A percentile compares a stretch with the other conserved stretches of the same genome.
phyloP scores from a whole-genome alignment of 2,329 filamentous ascomycete genomes.

The Aphanocladium album region DNA sequence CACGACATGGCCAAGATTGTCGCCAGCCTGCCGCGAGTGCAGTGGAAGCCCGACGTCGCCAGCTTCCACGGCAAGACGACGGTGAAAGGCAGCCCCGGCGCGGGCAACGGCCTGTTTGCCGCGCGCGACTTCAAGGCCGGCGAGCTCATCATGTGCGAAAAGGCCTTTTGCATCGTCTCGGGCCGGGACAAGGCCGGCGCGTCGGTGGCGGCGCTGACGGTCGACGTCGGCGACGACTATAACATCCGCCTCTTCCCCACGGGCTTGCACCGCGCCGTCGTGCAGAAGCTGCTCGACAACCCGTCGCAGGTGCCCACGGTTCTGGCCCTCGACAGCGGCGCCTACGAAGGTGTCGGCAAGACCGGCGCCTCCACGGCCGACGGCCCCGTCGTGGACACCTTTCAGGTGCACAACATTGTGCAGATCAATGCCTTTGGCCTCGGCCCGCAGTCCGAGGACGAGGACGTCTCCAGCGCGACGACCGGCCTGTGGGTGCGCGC shows the following conservation, averaged over 20 bases:
- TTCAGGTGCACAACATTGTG: slow-evolving; percentile 29
- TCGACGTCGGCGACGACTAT: slow-evolving; percentile 25
- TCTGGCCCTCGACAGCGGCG: slow-evolving; percentile 21
- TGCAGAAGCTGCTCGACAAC: slow-evolving; percentile 24
- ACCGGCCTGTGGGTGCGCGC: slow-evolving; percentile 35
- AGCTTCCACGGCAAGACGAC: slow-evolving; percentile 23
- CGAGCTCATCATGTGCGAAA: slow-evolving; percentile 31
- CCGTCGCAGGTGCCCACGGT: slow-evolving; percentile 20
- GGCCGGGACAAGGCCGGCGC: slow-evolving; percentile 22
- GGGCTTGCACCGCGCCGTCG: slow-evolving; percentile 25
- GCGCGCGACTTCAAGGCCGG: slow-evolving; percentile 25
- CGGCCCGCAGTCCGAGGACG: slow-evolving; percentile 23
- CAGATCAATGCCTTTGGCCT: slow-evolving; percentile 30
- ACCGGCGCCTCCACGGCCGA: slow-evolving; percentile 21
- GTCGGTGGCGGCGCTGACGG: slow-evolving; percentile 26
- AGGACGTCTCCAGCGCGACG: slow-evolving; percentile 27
- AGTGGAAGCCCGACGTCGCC: slow-evolving; percentile 27
- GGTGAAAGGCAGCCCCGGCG: slow-evolving; percentile 21
- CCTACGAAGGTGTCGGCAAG: slow-evolving; percentile 22
- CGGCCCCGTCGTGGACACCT: slow-evolving; percentile 23
- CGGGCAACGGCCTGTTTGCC: slow-evolving; percentile 35
- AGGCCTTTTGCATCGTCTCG: slow-evolving; percentile 28
- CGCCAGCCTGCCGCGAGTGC: slow-evolving; percentile 19
- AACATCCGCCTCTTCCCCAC: slow-evolving; percentile 26
- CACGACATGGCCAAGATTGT: slow-evolving; percentile 22